Evolutionary conservation across 352 stramenopile species (phyloP).

Genomic region (Blastocystis sp.): DNA sequence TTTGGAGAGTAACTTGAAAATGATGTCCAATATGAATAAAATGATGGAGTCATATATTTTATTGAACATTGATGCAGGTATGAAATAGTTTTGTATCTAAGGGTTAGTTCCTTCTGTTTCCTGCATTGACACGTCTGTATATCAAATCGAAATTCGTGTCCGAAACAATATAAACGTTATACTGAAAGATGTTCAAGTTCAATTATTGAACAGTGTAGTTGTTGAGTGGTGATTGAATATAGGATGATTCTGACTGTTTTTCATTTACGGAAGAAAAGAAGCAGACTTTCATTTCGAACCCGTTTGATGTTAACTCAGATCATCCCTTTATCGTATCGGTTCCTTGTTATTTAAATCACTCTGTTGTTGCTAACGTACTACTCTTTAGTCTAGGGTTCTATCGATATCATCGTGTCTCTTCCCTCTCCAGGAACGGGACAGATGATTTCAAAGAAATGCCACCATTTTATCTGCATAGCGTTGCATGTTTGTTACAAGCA

Average conservation of each 20-base stretch:
- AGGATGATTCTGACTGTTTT: background rate
- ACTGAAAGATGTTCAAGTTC: background rate
- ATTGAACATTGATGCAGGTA: background rate
- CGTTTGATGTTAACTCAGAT: background rate
- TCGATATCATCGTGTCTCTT: background rate
- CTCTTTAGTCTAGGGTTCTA: background rate
- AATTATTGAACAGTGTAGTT: background rate
- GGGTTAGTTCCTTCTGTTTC: background rate
- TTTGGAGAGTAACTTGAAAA: background rate
- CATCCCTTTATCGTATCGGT: background rate
- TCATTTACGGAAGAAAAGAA: background rate
- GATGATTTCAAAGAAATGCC: background rate
- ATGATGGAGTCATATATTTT: slow-evolving; percentile 47
- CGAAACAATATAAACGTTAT: background rate
- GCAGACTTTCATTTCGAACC: background rate
- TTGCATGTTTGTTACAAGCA: background rate
- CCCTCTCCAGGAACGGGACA: slow-evolving; percentile 2
- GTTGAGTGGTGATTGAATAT: background rate
- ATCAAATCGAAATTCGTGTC: background rate
- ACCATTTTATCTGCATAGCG: background rate
- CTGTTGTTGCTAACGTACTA: background rate
- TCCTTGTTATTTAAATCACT: background rate
- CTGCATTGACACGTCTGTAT: background rate
- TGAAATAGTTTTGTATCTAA: background rate
- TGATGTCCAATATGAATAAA: slow-evolving; percentile 35